Conservation (phyloP, 2,329 filamentous ascomycete species). For the Passalora sequoiae region DNA sequence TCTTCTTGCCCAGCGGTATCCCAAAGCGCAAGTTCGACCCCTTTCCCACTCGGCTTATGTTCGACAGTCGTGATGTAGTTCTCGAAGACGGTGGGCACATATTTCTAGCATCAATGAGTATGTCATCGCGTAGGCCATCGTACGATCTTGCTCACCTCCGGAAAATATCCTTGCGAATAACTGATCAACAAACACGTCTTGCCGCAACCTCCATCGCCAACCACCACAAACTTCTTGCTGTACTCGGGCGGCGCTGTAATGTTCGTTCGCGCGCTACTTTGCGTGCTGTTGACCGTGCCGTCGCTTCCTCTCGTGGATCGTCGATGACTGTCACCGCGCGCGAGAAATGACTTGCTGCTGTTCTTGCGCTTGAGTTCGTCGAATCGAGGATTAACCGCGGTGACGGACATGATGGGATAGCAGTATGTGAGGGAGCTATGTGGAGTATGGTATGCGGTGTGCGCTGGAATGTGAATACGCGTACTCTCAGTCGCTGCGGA, state of each 20-base stretch:
- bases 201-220: constrained; percentile 94
- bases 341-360: constrained; percentile 32
- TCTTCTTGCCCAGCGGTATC: constrained; percentile 98
- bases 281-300: constrained; percentile 78
- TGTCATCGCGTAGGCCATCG: constrained; percentile 3
- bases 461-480: constrained; percentile 2
- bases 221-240: constrained; percentile 99
- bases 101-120: constrained; percentile 65
- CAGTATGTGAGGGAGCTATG: constrained; percentile 10
- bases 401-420: constrained; percentile 29
- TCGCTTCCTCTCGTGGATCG: constrained; percentile 61
- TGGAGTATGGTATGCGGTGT: constrained; percentile 7
- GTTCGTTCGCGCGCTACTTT: constrained; percentile 71
- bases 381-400: constrained; percentile 42
- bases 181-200: constrained; percentile 98
- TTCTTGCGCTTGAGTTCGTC: constrained; percentile 57
- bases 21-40: constrained; percentile 94
- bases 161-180: constrained; percentile 97
- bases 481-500: too few species aligned
- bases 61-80: constrained; percentile 99
- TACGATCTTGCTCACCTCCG: constrained; percentile 63
- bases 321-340: constrained; percentile 32
- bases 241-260: constrained; percentile 87
- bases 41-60: constrained; percentile 83
- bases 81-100: constrained; percentile 97